Evolutionary conservation across 495 filamentous ascomycete species (phyloP).

Genomic region (Neurospora sp.): DNA sequence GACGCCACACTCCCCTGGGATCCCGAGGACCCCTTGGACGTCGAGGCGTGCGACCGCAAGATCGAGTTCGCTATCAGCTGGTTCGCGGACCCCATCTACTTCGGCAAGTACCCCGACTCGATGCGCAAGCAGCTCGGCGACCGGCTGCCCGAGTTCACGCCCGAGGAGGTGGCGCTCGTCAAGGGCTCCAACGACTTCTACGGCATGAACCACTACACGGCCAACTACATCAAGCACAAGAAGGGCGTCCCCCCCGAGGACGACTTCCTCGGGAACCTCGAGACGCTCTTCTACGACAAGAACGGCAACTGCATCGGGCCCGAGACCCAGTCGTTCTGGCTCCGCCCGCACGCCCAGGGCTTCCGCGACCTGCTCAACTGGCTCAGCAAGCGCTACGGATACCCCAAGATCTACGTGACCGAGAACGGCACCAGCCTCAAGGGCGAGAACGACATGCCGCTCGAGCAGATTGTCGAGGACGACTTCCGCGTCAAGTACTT

Average conservation of each 20-base stretch:
- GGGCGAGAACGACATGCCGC: slow-evolving; percentile 63
- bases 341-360: slow-evolving; percentile 58
- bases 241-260: slow-evolving; percentile 45
- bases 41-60: slow-evolving; percentile 53
- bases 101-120: slow-evolving; percentile 64
- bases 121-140: slow-evolving; percentile 66
- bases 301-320: slow-evolving; percentile 58
- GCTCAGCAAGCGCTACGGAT: slow-evolving; percentile 64
- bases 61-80: slow-evolving; percentile 57
- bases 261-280: slow-evolving; percentile 63
- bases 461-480: slow-evolving; percentile 60
- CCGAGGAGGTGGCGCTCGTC: slow-evolving; percentile 56
- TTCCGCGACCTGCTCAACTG: slow-evolving; percentile 71
- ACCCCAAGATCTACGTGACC: slow-evolving; percentile 70
- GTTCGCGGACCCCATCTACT: slow-evolving; percentile 70
- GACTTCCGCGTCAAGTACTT: slow-evolving; percentile 70
- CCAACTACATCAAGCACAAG: slow-evolving; percentile 71
- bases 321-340: slow-evolving; percentile 67
- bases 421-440: slow-evolving; percentile 74
- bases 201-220: slow-evolving; percentile 80
- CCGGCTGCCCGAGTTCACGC: slow-evolving; percentile 54
- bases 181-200: slow-evolving; percentile 74
- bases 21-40: slow-evolving; percentile 42
- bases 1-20: slow-evolving; percentile 52
- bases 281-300: slow-evolving; percentile 59